phyloP scores from a whole-genome alignment of 208 protist species.

The Crithidia bombi region DNA sequence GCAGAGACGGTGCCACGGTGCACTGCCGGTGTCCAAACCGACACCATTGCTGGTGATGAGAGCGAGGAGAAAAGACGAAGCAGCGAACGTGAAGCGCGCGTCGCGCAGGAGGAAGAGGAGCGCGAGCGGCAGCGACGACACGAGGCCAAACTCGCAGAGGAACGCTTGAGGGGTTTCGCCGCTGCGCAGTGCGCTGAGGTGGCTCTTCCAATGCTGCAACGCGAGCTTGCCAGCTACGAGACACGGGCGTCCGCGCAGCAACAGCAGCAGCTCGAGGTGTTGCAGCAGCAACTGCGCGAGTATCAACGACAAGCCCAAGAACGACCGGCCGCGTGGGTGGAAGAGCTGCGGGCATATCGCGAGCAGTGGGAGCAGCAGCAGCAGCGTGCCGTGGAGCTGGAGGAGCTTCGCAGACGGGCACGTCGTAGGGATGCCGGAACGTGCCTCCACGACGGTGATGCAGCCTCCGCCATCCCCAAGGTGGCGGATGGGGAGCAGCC shows the following conservation, averaged over 20 bases:
- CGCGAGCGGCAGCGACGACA: neutral
- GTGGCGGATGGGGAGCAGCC: neutral
- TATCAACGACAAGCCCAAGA: conserved; percentile 13
- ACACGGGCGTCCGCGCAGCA: conserved; percentile 12
- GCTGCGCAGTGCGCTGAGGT: conserved; percentile 28
- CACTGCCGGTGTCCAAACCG: no score
- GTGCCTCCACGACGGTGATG: neutral
- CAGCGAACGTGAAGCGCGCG: no score
- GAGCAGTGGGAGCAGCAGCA: conserved; percentile 12
- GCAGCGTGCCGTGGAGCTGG: conserved; percentile 5
- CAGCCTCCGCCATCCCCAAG: neutral
- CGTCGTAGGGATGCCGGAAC: neutral
- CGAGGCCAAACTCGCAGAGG: conserved; percentile 5
- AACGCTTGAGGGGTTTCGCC: neutral
- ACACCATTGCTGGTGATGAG: no score
- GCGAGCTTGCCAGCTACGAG: conserved; percentile 25
- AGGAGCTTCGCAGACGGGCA: neutral
- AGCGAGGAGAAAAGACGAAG: neutral
- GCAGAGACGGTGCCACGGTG: no score
- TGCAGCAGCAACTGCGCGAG: conserved; percentile 10
- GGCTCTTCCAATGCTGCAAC: conserved; percentile 23
- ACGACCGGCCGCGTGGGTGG: neutral
- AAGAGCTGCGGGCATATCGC: conserved; percentile 5
- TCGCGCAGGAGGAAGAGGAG: neutral
- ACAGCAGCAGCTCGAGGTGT: conserved; percentile 13